Percentiles rank a stretch among this genome's conserved stretches.
Evolutionary conservation across 306 rosid genomes (phyloP).

Genomic region (Arachis stenosperma): DNA sequence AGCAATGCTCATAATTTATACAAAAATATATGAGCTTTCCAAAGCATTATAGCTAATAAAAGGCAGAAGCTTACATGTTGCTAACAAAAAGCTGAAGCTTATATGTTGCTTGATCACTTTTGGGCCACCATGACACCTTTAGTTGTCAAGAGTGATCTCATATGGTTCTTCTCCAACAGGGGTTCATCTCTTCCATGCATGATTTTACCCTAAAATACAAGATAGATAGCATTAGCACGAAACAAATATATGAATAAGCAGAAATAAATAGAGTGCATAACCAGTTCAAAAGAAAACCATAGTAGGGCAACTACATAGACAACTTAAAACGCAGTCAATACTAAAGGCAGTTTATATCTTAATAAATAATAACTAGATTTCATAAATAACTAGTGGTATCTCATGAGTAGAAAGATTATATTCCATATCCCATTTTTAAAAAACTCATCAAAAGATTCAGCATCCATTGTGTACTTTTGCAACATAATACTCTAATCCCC

Average conservation of each 20-base stretch:
- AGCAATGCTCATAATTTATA: no score
- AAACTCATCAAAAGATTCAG: conserved; percentile 13
- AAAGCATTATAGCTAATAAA: conserved; percentile 49
- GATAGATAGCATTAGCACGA: conserved; percentile 26
- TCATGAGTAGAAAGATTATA: no score
- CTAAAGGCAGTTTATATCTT: neutral
- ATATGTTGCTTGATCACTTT: conserved; percentile 40
- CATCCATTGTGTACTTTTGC: neutral
- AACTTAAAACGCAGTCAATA: neutral
- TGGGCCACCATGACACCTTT: conserved; percentile 82
- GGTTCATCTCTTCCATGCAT: conserved; percentile 58
- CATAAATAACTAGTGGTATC: no score
- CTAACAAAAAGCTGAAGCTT: conserved; percentile 38
- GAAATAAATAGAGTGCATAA: conserved; percentile 9
- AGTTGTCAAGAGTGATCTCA: conserved; percentile 80
- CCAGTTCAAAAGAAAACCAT: conserved; percentile 1
- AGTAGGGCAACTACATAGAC: neutral
- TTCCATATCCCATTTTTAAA: neutral
- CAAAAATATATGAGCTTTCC: neutral
- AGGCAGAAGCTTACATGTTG: conserved; percentile 68
- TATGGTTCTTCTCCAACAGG: conserved; percentile 72
- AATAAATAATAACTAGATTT: neutral
- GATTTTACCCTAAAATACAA: conserved; percentile 72
- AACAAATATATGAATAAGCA: conserved; percentile 14
- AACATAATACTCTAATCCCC: no score